phyloP scores from a whole-genome alignment of 2,329 filamentous ascomycete genomes.

The Fusarium kyushuense region DNA sequence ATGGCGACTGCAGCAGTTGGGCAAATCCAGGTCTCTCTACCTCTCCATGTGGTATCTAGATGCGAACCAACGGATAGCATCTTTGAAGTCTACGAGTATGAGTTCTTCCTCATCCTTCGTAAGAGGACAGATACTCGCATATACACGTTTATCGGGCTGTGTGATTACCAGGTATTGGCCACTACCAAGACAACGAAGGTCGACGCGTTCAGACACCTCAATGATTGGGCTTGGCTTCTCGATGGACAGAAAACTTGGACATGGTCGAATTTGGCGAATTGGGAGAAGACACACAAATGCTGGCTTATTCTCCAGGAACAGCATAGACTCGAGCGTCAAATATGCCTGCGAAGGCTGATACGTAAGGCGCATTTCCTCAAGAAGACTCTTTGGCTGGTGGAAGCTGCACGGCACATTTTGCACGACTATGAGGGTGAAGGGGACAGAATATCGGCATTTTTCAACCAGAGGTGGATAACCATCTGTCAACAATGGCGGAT shows the following conservation, averaged over 20 bases:
- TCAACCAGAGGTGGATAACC: background rate
- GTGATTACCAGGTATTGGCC: rapidly evolving
- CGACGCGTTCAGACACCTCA: background rate
- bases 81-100: background rate
- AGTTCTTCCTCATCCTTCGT: background rate
- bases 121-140: background rate
- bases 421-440: rapidly evolving
- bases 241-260: rapidly evolving
- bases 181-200: rapidly evolving
- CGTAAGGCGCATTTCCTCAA: background rate
- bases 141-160: background rate
- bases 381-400: rapidly evolving
- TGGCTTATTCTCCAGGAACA: background rate
- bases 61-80: background rate
- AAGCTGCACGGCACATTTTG: rapidly evolving
- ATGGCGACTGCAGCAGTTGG: background rate
- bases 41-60: rapidly evolving
- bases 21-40: rapidly evolving
- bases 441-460: rapidly evolving
- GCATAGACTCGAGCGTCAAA: background rate
- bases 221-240: conserved; percentile 2
- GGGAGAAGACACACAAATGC: background rate
- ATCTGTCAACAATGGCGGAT: rapidly evolving
- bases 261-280: background rate
- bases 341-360: background rate